Conservation (phyloP, 306 rosid genomes). For the Acacia confusa region DNA sequence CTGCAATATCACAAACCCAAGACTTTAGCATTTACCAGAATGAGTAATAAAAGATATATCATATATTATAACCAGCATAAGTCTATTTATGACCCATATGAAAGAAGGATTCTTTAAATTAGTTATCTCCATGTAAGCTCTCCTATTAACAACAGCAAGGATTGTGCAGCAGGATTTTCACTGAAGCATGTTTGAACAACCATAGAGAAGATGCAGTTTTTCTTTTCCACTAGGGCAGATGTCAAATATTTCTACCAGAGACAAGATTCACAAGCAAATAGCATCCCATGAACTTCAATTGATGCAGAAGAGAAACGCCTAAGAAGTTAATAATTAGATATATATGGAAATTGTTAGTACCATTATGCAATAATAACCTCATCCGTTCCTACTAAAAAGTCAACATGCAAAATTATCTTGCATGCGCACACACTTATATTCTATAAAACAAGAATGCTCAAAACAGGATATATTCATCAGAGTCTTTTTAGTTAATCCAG, state of each 20-base stretch:
- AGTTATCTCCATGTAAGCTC: not conserved
- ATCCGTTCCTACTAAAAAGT: not conserved
- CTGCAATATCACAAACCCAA: slow-evolving; percentile 53
- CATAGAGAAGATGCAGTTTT: not conserved
- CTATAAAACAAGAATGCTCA: not conserved
- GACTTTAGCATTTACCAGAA: slow-evolving; percentile 9
- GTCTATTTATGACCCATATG: not conserved
- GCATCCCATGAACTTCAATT: not conserved
- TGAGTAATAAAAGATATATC: slow-evolving; percentile 22
- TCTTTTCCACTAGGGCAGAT: not conserved
- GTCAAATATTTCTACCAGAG: not conserved
- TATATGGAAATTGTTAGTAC: not conserved
- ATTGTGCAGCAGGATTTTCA: slow-evolving; percentile 9
- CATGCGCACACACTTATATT: not conserved
- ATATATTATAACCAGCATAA: not conserved
- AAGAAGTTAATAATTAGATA: not conserved
- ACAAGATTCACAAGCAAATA: not conserved
- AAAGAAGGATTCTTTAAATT: slow-evolving; percentile 7
- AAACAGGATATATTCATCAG: not conserved
- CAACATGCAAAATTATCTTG: slow-evolving; percentile 7
- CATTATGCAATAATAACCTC: not conserved
- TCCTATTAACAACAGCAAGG: slow-evolving; percentile 20
- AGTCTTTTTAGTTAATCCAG: not conserved
- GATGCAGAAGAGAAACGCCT: not conserved
- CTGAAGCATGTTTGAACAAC: not conserved